Base-by-base conservation (phyloP, 2,329 filamentous ascomycete genomes). In the Trichophyton equinum region DNA sequence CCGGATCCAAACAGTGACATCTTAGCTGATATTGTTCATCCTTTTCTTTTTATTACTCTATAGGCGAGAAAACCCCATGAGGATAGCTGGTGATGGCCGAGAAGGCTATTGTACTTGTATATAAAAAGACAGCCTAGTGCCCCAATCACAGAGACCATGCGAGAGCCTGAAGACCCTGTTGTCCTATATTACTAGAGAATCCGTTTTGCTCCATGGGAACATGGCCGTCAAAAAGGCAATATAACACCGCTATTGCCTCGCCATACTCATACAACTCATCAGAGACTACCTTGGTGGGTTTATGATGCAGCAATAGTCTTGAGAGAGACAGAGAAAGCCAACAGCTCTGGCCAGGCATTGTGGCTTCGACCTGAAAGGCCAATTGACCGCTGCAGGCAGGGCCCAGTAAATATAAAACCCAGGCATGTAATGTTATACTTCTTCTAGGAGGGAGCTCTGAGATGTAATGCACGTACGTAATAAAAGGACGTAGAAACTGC, bases 51-150 rank as follows among this genome's bases (percentile, higher is more conserved):
- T 38, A 38, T 30, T 30, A 30, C 27, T 30, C 7, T 30, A 38
- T 60, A 76, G 74, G 73, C 74, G 59, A 73, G 72, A 64, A 75
- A 74, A 64, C 61, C 69, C 57, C 68, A 69, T 40, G 72, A 75
- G 51, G 60, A 60, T 20, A 59, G 55, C 44, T 63, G 62, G 60
- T 55, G 22, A 53, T 53, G 18, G 3, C 60, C 18, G 25, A n/a
- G 18, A n/a, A 55, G 56, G 25, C 27, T 47, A 27, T 30, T 58
- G 56, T 44, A 58, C 49, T 44, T 60, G 59, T 62, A 62, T 56
- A 60, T 60, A 60, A 59, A 60, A 60, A 36, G 33, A 4, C 18
- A 51, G 46, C 51, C 46, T 55, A 55, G 51, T 38, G 30, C 38
- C 38, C 51, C 46, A 51, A 51, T 51, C 46, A 51, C 46, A 51